Conservation (phyloP, 2,329 filamentous ascomycete species). For the Apiospora saccharicola region DNA sequence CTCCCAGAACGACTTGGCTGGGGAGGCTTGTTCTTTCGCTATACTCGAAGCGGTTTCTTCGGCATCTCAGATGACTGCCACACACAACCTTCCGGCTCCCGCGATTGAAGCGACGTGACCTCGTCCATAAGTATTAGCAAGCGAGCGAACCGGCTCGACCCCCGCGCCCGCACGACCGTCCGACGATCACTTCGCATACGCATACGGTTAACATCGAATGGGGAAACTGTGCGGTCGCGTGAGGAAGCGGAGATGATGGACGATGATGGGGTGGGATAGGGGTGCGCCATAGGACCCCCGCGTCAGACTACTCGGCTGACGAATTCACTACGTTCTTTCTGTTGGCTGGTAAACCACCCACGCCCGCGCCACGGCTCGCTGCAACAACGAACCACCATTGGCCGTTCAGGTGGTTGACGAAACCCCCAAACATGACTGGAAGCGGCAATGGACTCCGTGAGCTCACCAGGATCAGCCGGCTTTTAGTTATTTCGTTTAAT, state of each 20-base stretch:
- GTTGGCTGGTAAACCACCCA: slow-evolving; percentile 21
- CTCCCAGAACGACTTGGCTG: slow-evolving; percentile 2
- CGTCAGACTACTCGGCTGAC: slow-evolving; percentile 14
- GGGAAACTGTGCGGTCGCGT: slow-evolving; percentile 13
- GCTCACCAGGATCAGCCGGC: not conserved
- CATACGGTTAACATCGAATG: not conserved
- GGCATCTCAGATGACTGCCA: slow-evolving; percentile 16
- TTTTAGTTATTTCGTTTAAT: slow-evolving; percentile 7
- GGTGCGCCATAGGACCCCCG: not conserved
- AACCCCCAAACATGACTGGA: slow-evolving; percentile 2
- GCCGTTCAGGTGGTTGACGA: not conserved
- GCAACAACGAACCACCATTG: not conserved
- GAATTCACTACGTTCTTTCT: slow-evolving; percentile 13
- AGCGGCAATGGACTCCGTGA: slow-evolving; percentile 14
- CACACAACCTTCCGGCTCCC: not conserved
- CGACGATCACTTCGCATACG: not conserved
- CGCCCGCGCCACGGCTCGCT: slow-evolving; percentile 5
- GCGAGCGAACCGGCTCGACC: slow-evolving; percentile 5
- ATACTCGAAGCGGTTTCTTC: slow-evolving; percentile 10
- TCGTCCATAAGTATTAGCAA: not conserved
- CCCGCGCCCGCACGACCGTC: not conserved
- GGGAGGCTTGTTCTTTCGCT: not conserved
- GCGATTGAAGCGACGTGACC: not conserved
- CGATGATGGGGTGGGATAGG: not conserved
- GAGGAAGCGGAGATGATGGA: not conserved